Base-by-base conservation (phyloP, 768 basidiomycete species). In the Leccinum broughii region DNA sequence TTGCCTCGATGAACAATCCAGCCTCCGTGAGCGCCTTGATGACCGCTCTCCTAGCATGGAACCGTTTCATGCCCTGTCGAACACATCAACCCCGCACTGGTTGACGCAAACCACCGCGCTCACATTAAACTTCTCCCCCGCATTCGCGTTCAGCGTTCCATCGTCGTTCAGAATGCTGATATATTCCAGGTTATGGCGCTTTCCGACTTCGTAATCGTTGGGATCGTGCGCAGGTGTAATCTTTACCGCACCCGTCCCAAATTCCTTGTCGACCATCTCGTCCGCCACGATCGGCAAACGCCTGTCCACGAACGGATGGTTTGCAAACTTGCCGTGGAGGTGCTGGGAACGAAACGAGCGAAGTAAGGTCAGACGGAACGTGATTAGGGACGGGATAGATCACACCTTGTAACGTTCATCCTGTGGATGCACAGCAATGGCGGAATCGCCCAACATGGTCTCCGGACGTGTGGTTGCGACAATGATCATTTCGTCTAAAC, bases 221-320 rank as follows among this genome's bases (percentile, higher is more conserved):
- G 88, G 91, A 72, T 98, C 97, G 70, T 98, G 97, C 0, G 96
- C 97, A 15, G 97, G 97, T 0, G 97, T 98, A 69, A 98, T 98
- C 79, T 99, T 98, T 55, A 98, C 96, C 1, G 96, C 97, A 72
- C 97, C 97, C 32, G 97, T 99, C 39, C 97, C 97, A 66, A 98
- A 98, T 10, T 83, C 81, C 88, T 93, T 97, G 71, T 98, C 96
- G 60, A 97, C 88, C 72, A 94, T 89, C 22, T 82, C 78, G 69
- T 98, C 96, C 30, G 86, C 81, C 59, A 98, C 78, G 72, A 99
- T 96, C 14, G 93, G 96, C 51, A 99, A 79, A 15, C 86, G 85
- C 51, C 97, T 87, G 60, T 86, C 76, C 52, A 96, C 75, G 80
- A 99, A 98, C 1, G 97, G 97, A 72, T 98, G 95, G 0, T 78